Conservation (phyloP, 306 rosid genomes). For the Pachyrhizus erosus region DNA sequence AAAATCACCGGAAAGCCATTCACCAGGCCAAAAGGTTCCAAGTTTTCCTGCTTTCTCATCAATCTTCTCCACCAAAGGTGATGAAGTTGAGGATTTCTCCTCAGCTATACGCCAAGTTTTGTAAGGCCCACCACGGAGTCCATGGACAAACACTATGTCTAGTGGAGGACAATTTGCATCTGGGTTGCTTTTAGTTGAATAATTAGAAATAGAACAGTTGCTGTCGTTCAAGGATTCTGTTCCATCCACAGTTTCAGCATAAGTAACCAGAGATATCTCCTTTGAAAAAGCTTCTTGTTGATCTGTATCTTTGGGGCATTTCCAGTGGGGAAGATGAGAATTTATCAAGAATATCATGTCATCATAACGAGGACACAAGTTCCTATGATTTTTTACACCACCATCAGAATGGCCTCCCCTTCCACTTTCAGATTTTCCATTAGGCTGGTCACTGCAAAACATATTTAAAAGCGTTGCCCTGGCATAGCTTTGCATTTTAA, state of each 20-base stretch:
- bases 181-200: slow-evolving; percentile 45
- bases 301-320: slow-evolving; percentile 54
- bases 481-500: slow-evolving; percentile 85
- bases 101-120: slow-evolving; percentile 97
- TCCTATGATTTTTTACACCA: slow-evolving; percentile 49
- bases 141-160: slow-evolving; percentile 92
- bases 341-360: slow-evolving; percentile 83
- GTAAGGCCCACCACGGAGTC: slow-evolving; percentile 93
- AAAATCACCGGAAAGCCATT: slow-evolving; percentile 94
- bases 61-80: slow-evolving; percentile 93
- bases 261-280: slow-evolving; percentile 43
- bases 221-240: slow-evolving; percentile 46
- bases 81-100: slow-evolving; percentile 79
- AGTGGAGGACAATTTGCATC: slow-evolving; percentile 57
- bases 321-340: slow-evolving; percentile 93
- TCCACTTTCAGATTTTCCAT: slow-evolving; percentile 51
- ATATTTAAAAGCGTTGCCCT: slow-evolving; percentile 78
- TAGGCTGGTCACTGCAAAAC: slow-evolving; percentile 56
- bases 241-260: slow-evolving; percentile 51
- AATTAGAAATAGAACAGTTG: slow-evolving; percentile 45
- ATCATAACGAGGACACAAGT: slow-evolving; percentile 72
- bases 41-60: slow-evolving; percentile 96
- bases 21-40: slow-evolving; percentile 99
- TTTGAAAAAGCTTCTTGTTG: slow-evolving; percentile 44
- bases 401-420: slow-evolving; percentile 46